These are phyloP conservation scores for Shiraia sp. DNA, from an alignment of 2,329 filamentous ascomycete species.

Conservation along the genomic window DNA sequence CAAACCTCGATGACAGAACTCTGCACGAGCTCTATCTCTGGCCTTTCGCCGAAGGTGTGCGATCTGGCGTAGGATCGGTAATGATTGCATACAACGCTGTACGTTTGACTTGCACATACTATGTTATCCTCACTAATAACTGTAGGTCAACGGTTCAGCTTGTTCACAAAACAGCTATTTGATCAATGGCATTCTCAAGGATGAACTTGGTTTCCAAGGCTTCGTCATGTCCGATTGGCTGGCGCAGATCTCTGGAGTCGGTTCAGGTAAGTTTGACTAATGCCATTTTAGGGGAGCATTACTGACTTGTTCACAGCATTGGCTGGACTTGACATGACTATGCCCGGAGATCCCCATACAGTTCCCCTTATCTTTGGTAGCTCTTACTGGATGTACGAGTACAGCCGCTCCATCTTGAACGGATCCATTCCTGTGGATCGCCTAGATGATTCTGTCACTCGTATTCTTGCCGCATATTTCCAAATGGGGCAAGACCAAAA, in stretches of 20 bases:
- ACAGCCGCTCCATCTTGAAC: slow-evolving; percentile 79
- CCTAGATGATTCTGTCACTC: slow-evolving; percentile 84
- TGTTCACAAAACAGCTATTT: slow-evolving; percentile 77
- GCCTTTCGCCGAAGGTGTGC: slow-evolving; percentile 81
- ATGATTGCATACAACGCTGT: slow-evolving; percentile 76
- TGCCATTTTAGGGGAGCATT: too few species aligned
- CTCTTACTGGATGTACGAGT: slow-evolving; percentile 67
- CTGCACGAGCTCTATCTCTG: slow-evolving; percentile 81
- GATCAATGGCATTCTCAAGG: slow-evolving; percentile 82
- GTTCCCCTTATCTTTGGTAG: slow-evolving; percentile 50
- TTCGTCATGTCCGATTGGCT: slow-evolving; percentile 92
- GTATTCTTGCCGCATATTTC: slow-evolving; percentile 88
- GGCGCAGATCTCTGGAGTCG: slow-evolving; percentile 79
- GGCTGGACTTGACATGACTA: slow-evolving; percentile 81
- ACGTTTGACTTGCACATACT: slow-evolving; percentile 7
- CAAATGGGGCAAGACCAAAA: slow-evolving; percentile 49
- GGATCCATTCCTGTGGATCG: slow-evolving; percentile 79
- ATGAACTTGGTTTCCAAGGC: slow-evolving; percentile 84
- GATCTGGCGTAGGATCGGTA: slow-evolving; percentile 74
- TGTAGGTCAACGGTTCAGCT: slow-evolving; percentile 53
- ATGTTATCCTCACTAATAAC: slow-evolving; percentile 9
- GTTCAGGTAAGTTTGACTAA: slow-evolving; percentile 48
- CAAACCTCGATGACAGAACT: slow-evolving; percentile 75
- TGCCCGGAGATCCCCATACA: slow-evolving; percentile 70
- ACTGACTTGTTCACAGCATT: slow-evolving; percentile 54